These are phyloP conservation scores for Tylopilus rubrobrunneus DNA, from an alignment of 768 basidiomycete genomes.

Conservation along the genomic window DNA sequence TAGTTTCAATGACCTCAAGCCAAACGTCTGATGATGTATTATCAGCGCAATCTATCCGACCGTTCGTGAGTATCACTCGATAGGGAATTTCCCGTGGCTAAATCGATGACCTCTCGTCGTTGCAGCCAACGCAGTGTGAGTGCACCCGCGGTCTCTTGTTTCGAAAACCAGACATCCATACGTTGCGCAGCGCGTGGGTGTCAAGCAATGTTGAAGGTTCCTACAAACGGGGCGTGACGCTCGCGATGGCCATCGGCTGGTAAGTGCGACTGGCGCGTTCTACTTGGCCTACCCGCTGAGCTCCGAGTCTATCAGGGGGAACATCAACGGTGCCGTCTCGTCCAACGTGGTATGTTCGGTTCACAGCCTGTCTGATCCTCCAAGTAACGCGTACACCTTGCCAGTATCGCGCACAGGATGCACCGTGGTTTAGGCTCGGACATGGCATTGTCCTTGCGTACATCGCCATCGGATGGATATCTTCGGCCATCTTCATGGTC, in stretches of 20 bases:
- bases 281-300: constrained; percentile 15
- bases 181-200: constrained; percentile 56
- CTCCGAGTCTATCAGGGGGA: constrained; percentile 37
- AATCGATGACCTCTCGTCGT: background rate
- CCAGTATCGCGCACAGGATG: constrained; percentile 62
- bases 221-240: constrained; percentile 67
- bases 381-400: background rate
- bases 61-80: constrained; percentile 33
- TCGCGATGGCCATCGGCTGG: constrained; percentile 68
- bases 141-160: constrained; percentile 10
- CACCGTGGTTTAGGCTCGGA: constrained; percentile 66
- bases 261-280: constrained; percentile 5
- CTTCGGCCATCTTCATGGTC: constrained; percentile 44
- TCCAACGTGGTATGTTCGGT: constrained; percentile 54
- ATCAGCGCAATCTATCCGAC: constrained; percentile 45
- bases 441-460: constrained; percentile 69
- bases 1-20: background rate
- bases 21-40: background rate
- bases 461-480: constrained; percentile 60
- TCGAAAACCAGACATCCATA: background rate
- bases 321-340: constrained; percentile 65
- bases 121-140: constrained; percentile 50
- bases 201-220: constrained; percentile 70
- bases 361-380: background rate
- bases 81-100: background rate